Conservation (phyloP, 495 filamentous ascomycete species). For the Tuber melanosporum region DNA sequence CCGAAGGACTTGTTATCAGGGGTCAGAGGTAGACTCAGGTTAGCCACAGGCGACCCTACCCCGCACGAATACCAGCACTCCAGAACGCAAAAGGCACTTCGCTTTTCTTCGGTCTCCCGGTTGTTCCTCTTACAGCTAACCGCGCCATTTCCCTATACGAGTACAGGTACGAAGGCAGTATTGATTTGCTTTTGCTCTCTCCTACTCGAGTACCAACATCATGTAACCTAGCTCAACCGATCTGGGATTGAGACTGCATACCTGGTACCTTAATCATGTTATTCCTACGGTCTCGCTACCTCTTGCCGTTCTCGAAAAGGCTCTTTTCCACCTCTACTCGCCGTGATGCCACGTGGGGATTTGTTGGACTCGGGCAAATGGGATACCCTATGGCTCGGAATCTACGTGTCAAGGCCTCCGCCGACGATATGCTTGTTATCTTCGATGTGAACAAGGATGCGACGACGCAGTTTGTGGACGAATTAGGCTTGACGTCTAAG, state of each 20-base stretch:
- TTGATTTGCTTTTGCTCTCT: background rate
- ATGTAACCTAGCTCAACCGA: background rate
- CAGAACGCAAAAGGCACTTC: background rate
- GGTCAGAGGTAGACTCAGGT: background rate
- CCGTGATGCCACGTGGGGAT: slow-evolving; percentile 48
- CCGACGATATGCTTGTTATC: slow-evolving; percentile 60
- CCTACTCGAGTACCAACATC: background rate
- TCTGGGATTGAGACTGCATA: background rate
- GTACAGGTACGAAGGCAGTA: background rate
- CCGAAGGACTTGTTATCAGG: background rate
- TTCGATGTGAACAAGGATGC: slow-evolving; percentile 67
- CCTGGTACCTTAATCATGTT: background rate
- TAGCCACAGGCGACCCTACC: background rate
- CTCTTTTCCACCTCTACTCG: slow-evolving; percentile 24
- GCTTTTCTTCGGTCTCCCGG: background rate
- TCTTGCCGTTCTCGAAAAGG: slow-evolving; percentile 4
- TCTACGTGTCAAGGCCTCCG: slow-evolving; percentile 66
- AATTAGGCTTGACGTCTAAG: slow-evolving; percentile 45
- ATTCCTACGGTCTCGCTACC: slow-evolving; percentile 3
- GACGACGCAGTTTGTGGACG: slow-evolving; percentile 54
- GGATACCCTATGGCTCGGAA: slow-evolving; percentile 88
- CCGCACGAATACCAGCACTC: background rate
- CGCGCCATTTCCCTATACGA: background rate
- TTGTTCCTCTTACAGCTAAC: background rate
- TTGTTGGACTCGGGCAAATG: slow-evolving; percentile 84